Base-by-base conservation (phyloP, 257 asterid genomes). In the Nicotiana noctiflora region DNA sequence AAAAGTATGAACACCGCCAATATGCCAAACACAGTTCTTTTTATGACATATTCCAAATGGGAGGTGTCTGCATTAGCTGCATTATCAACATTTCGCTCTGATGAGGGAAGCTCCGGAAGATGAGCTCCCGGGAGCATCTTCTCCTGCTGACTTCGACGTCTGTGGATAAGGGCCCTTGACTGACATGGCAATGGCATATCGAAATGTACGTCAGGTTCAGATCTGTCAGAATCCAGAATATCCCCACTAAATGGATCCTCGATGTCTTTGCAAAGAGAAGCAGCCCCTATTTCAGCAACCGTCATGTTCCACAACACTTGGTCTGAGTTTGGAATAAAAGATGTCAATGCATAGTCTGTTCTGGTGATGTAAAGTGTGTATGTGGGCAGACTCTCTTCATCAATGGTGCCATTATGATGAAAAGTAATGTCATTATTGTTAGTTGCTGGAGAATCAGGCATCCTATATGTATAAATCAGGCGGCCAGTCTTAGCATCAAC, bases 201-300 rank as follows among this genome's bases (percentile, higher is more conserved):
- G 77, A 90, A 90, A 76, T 86, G 90, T 55, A 85, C 87, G 84
- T 84, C 91, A 75, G 86, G 85, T 61, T 88, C 94, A 77, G 88
- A 87, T 83, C 88, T 81, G 72, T 82, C 87, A 53, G 86, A 67
- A 83, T 88, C 87, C 81, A 81, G 51, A 82, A 70, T 83, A 82
- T 81, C 79, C 66, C 72, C 92, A 79, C 65, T 89, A 61, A 82
- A 75, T 51, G 97, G 82, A 84, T 84, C 80, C 53, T 88, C 94
- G 21, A 68, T 72, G 44, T 87, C 94, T 82, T 88, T 92, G 85
- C 99, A 93, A 75, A 95, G 93, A 83, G 85, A 90, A 66, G 98
- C 97, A 59, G 96, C 98, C 67, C 93, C 93, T 78, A 95, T 86
- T 86, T 93, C 98, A 84, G 99, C 94, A 70, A 93, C 97, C 17